phyloP scores from a whole-genome alignment of 257 asterid genomes.

The Nicotiana tomentosiformis region DNA sequence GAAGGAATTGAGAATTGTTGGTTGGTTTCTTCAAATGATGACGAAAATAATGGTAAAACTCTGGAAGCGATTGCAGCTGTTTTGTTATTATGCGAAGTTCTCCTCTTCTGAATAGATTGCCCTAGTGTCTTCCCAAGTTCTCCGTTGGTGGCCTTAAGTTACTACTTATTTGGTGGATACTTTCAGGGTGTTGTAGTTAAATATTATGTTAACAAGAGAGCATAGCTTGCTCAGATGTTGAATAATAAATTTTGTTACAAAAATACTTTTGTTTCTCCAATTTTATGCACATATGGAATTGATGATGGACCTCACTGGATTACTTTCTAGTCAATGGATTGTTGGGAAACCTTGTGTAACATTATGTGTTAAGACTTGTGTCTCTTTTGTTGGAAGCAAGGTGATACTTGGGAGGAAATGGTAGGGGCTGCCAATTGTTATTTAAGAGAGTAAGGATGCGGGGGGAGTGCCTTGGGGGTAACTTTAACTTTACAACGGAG shows the following conservation, averaged over 20 bases:
- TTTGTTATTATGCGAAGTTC: background rate
- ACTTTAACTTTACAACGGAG: too few relatives aligned
- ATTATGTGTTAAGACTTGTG: background rate
- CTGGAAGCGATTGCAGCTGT: constrained; percentile 11
- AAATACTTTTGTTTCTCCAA: background rate
- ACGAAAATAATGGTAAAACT: constrained; percentile 12
- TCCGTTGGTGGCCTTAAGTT: background rate
- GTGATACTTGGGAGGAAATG: background rate
- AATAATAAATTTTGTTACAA: background rate
- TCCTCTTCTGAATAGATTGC: background rate
- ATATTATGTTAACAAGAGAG: background rate
- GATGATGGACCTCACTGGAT: background rate
- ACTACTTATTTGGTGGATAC: background rate
- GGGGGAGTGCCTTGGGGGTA: background rate
- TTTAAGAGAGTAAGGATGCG: background rate
- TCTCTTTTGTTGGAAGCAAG: background rate
- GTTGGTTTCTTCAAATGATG: constrained; percentile 14
- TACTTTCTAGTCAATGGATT: background rate
- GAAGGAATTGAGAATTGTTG: constrained; percentile 27
- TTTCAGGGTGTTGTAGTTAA: background rate
- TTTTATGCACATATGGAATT: background rate
- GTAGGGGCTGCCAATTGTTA: background rate
- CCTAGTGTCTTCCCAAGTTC: background rate
- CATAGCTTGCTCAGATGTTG: background rate
- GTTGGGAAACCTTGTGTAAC: background rate